Evolutionary conservation across 2,329 filamentous ascomycete genomes (phyloP), one percentile per base, ranked within the genome.

Genomic region (Aspergillus brasiliensis): DNA sequence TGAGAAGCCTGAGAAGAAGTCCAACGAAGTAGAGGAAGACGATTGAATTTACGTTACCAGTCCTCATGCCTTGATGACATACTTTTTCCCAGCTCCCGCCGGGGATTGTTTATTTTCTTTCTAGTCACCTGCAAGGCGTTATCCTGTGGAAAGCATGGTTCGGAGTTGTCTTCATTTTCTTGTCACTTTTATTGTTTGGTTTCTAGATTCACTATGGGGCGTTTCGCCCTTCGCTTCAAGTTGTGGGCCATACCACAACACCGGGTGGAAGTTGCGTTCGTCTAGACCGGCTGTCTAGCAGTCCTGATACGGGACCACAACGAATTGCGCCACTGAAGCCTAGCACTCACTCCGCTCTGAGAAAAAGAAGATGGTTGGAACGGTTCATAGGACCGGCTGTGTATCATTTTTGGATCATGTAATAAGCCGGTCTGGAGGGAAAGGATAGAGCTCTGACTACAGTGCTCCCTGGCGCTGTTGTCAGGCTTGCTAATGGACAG

Each of bases 1-100:
- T 63, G 80, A 84, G 78, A 83, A 86, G 65, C 80, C 83, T 28
- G 79, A 82, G 69, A 83, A 61, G 46, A 62, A 60, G 57, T 62
- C 61, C 31, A 55, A 72, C 55, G 67, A 61, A 19, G 63, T 62
- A 37, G 69, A 71, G 55, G 67, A 68, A 49, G 69, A 71, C 55
- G 69, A 73, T 60, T 72, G 62, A 67, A 61, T 54, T 54, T 42
- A 55, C 37, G 51, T 48, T 48, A 58, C 51, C 17, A 40, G 37
- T 49, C 38, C 25, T 21, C 46, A 48, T 47, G 44, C 44, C 54
- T 42, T 64, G 56, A 63, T 63, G 62, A 64, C 58, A 57, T 63
- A 42, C 60, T 61, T 62, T 62, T 67, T 59, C 62, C 60, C 53
- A 62, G 42, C 57, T 61, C 49, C 49, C 51, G 47, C 60, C 62